A percentile compares a stretch with the other conserved stretches of the same genome.
phyloP scores from a whole-genome alignment of 805 yeast species.

The Saccharomycopsis sp. region DNA sequence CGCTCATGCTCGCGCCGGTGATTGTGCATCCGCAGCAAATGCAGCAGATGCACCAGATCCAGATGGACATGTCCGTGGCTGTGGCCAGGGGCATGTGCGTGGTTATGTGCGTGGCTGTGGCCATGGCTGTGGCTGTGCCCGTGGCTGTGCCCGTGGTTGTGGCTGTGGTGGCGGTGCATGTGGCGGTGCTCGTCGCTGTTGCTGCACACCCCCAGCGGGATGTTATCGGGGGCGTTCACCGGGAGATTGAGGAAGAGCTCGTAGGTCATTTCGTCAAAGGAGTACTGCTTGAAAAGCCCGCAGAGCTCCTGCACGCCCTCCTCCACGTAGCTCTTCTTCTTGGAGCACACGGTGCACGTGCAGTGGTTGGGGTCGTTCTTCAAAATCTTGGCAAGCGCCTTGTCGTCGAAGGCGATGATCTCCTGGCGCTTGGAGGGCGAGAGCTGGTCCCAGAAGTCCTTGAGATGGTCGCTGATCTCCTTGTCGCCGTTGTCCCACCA shows the following conservation, averaged over 20 bases:
- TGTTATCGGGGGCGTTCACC: not conserved
- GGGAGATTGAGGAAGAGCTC: not conserved
- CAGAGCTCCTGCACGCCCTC: slow-evolving; percentile 1
- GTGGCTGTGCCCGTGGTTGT: not conserved
- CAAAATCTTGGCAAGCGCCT: not conserved
- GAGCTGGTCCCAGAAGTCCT: not conserved
- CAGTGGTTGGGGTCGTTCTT: not conserved
- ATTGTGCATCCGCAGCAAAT: not conserved
- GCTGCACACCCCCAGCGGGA: too few relatives aligned
- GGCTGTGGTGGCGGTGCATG: slow-evolving; percentile 5
- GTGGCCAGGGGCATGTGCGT: not conserved
- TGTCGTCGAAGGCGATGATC: not conserved
- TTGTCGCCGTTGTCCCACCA: slow-evolving; percentile 2
- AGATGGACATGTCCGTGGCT: too few relatives aligned
- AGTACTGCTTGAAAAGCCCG: not conserved
- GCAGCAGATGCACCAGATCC: too few relatives aligned
- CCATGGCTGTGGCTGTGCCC: not conserved
- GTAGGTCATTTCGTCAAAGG: not conserved
- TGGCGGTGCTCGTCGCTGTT: not conserved
- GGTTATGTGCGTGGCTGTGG: too few relatives aligned
- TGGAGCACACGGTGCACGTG: not conserved
- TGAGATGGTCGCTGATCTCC: not conserved
- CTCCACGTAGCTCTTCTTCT: not conserved
- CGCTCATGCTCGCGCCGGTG: too few relatives aligned
- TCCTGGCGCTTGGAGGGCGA: not conserved